phyloP scores from a whole-genome alignment of 495 filamentous ascomycete species.

The Polyplosphaeria fusca region DNA sequence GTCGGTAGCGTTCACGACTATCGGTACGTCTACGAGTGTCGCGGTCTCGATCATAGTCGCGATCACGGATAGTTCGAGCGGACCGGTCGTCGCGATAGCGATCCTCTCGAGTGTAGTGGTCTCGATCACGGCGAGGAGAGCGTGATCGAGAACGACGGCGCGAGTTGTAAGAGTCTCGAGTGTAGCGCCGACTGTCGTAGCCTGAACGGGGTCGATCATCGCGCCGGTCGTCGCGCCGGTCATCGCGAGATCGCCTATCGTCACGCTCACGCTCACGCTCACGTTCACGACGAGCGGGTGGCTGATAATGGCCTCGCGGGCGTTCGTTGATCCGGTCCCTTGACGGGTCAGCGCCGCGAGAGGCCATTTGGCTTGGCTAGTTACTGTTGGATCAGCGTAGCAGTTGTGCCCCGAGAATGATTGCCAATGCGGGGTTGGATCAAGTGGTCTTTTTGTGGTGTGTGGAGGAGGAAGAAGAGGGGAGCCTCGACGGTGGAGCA shows the following conservation, averaged over 20 bases:
- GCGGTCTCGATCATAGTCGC: background rate
- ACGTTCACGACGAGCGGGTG: conserved; percentile 5
- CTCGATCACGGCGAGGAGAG: conserved; percentile 10
- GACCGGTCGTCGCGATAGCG: conserved; percentile 23
- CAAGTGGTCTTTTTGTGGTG: too few species aligned
- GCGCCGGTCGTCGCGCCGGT: conserved; percentile 16
- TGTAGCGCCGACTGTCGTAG: conserved; percentile 61
- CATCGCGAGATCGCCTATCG: conserved; percentile 6
- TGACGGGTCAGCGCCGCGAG: conserved; percentile 19
- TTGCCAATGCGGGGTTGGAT: too few species aligned
- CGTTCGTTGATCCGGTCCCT: conserved; percentile 11
- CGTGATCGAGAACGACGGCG: conserved; percentile 4
- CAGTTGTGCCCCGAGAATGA: too few species aligned
- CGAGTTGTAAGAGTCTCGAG: conserved; percentile 58
- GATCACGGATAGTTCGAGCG: background rate
- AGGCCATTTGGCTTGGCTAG: too few species aligned
- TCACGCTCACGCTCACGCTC: conserved; percentile 4
- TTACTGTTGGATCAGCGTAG: too few species aligned
- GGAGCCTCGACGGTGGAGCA: too few species aligned
- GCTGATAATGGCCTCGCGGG: conserved; percentile 4
- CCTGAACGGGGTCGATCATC: background rate
- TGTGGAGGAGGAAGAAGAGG: too few species aligned
- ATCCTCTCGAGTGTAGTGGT: conserved; percentile 13
- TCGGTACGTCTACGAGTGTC: too few species aligned
- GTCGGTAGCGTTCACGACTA: too few species aligned